phyloP scores from a whole-genome alignment of 768 basidiomycete genomes.

The Cyclocybe cylindracea region DNA sequence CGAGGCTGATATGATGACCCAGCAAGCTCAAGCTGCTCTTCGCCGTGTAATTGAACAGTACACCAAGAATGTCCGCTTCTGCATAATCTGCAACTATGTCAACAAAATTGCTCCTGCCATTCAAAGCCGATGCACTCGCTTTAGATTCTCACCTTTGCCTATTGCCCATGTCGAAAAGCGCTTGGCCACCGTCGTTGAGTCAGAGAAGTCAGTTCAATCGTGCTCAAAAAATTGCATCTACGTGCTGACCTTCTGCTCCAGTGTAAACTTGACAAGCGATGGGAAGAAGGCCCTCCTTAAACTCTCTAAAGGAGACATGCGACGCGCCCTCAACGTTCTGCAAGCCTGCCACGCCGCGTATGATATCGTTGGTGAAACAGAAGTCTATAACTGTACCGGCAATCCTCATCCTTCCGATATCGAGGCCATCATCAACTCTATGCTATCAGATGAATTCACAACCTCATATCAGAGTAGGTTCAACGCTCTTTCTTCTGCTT shows the following conservation, averaged over 20 bases:
- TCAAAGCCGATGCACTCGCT: slow-evolving; percentile 97
- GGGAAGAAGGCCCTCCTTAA: slow-evolving; percentile 90
- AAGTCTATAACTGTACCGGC: slow-evolving; percentile 96
- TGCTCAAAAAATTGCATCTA: not conserved
- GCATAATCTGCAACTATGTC: slow-evolving; percentile 99
- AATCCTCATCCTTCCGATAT: slow-evolving; percentile 96
- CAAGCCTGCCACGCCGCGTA: slow-evolving; percentile 99
- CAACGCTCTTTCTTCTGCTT: slow-evolving; percentile 5
- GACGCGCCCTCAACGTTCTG: slow-evolving; percentile 91
- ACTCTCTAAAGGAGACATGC: slow-evolving; percentile 97
- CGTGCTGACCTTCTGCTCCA: slow-evolving; percentile 29
- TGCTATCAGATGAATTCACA: slow-evolving; percentile 96
- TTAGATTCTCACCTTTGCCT: slow-evolving; percentile 93
- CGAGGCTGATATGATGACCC: slow-evolving; percentile 99
- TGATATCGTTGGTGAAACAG: slow-evolving; percentile 81
- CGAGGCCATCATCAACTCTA: slow-evolving; percentile 88
- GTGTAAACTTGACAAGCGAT: slow-evolving; percentile 83
- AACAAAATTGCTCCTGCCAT: slow-evolving; percentile 99
- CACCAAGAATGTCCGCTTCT: slow-evolving; percentile 98
- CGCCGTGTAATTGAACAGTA: slow-evolving; percentile 98
- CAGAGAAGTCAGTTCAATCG: slow-evolving; percentile 66
- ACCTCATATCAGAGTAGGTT: slow-evolving; percentile 79
- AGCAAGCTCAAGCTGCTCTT: slow-evolving; percentile 93
- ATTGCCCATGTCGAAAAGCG: slow-evolving; percentile 84
- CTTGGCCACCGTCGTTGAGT: slow-evolving; percentile 73